Evolutionary conservation across 2,329 filamentous ascomycete species (phyloP).

Genomic region (Ilyonectria robusta): DNA sequence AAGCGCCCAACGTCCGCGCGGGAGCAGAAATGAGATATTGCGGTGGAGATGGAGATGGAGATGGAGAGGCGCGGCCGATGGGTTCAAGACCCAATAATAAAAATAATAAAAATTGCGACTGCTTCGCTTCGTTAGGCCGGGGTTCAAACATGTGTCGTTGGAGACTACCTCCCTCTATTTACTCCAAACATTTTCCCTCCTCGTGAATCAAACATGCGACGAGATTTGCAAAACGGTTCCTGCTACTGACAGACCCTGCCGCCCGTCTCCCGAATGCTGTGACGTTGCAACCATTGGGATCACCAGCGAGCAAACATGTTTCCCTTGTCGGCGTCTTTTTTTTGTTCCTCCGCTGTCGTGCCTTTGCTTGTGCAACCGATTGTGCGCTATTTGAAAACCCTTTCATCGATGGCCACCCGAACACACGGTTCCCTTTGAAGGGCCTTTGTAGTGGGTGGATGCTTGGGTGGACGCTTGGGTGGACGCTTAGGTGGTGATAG

Average conservation of each 20-base stretch:
- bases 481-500: neutral
- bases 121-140: neutral
- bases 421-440: neutral
- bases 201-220: conserved; percentile 4
- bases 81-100: neutral
- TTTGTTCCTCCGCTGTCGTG: conserved; percentile 1
- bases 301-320: conserved; percentile 10
- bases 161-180: neutral
- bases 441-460: neutral
- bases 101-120: neutral
- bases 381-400: conserved; percentile 9
- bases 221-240: conserved; percentile 16
- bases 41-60: neutral
- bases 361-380: conserved; percentile 2
- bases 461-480: neutral
- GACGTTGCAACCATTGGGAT: neutral
- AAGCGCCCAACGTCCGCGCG: conserved; percentile 17
- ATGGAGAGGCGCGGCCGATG: conserved; percentile 12
- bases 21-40: neutral
- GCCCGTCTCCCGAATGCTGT: conserved; percentile 2
- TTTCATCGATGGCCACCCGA: neutral
- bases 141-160: conserved; percentile 21
- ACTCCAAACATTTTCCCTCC: conserved; percentile 15
- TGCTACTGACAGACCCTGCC: conserved; percentile 7
- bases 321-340: conserved; percentile 8